Conservation (phyloP, 768 basidiomycete genomes). For the Hortiboletus flavorubellus region DNA sequence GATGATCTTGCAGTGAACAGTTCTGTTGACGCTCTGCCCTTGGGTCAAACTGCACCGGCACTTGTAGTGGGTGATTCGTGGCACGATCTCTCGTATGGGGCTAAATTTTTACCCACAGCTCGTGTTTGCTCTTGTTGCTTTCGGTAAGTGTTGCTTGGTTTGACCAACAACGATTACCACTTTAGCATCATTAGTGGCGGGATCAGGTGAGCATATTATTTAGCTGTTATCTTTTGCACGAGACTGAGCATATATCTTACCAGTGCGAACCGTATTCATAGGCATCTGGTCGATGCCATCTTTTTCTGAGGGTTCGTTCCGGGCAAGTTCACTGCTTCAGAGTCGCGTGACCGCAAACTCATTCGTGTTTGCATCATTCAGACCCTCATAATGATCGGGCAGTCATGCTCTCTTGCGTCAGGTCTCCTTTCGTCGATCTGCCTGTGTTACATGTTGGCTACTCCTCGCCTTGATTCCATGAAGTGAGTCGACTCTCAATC, state of each 20-base stretch:
- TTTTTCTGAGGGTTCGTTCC: conserved; percentile 4
- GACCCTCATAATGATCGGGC: conserved; percentile 9
- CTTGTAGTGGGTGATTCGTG: conserved; percentile 9
- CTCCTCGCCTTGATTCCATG: conserved; percentile 1
- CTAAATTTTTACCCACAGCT: conserved; percentile 4
- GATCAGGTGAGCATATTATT: conserved; percentile 4
- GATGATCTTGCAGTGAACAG: conserved; percentile 4
- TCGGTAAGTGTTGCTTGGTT: conserved; percentile 5
- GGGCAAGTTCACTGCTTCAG: conserved; percentile 3
- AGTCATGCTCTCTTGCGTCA: conserved; percentile 12
- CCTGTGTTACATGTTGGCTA: conserved; percentile 13
- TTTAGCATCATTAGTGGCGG: not conserved
- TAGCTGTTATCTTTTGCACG: not conserved
- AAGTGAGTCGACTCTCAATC: not conserved
- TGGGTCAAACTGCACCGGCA: conserved; percentile 9
- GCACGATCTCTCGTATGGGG: not conserved
- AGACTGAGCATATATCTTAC: conserved; percentile 1
- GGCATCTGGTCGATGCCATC: conserved; percentile 5
- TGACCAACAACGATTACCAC: not conserved
- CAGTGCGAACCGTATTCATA: conserved; percentile 12
- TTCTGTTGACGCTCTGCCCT: not conserved
- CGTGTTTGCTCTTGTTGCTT: conserved; percentile 6
- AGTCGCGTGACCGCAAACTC: not conserved
- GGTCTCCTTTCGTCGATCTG: conserved; percentile 14
- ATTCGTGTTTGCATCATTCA: not conserved